Conservation (phyloP, 345 rosid genomes). For the Iberis pinnata region DNA sequence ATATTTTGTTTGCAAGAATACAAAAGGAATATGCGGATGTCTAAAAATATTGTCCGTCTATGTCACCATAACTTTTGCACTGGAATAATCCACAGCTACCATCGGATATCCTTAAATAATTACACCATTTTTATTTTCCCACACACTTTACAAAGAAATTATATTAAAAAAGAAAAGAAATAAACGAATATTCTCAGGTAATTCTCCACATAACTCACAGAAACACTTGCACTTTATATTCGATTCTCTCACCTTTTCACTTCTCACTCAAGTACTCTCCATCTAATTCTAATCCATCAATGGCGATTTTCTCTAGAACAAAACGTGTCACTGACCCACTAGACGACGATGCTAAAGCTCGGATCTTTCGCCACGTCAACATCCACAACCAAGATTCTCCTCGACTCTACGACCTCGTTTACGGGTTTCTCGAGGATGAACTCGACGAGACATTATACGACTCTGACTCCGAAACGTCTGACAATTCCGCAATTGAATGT, state of each 20-base stretch:
- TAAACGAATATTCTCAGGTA: conserved; percentile 25
- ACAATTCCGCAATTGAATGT: conserved; percentile 23
- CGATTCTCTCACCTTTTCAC: conserved; percentile 10
- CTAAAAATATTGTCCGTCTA: conserved; percentile 12
- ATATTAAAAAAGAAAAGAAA: neutral
- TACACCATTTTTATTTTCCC: neutral
- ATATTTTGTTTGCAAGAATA: neutral
- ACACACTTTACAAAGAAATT: too few species aligned
- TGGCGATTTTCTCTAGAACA: conserved; percentile 26
- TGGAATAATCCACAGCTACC: conserved; percentile 16
- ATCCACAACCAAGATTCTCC: conserved; percentile 54
- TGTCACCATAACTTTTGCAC: conserved; percentile 7
- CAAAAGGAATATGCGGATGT: conserved; percentile 9
- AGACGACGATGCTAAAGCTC: conserved; percentile 53
- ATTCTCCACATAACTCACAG: conserved; percentile 12
- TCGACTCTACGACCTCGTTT: conserved; percentile 63
- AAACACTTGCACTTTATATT: too few species aligned
- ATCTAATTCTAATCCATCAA: neutral
- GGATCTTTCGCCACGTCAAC: conserved; percentile 54
- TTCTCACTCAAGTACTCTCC: conserved; percentile 4
- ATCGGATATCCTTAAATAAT: conserved; percentile 23
- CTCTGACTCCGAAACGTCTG: conserved; percentile 42
- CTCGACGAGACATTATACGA: conserved; percentile 14
- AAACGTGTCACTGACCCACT: conserved; percentile 55
- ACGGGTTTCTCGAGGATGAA: conserved; percentile 52